These are phyloP conservation scores for Serendipita vermifera DNA, from an alignment of 768 basidiomycete genomes.

Conservation along the genomic window DNA sequence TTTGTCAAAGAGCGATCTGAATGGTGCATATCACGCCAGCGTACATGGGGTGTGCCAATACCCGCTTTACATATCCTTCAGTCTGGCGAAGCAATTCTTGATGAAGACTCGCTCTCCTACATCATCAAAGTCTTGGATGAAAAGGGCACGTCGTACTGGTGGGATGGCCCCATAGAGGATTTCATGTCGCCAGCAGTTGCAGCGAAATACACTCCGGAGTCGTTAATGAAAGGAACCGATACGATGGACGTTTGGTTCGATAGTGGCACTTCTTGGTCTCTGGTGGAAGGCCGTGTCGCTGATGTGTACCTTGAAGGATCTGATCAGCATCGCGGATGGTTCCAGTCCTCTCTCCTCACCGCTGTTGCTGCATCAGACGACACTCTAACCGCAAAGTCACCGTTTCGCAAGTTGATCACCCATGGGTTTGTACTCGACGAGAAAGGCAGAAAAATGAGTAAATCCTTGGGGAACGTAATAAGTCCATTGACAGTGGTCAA, in stretches of 20 bases:
- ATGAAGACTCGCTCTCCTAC: slow-evolving; percentile 49
- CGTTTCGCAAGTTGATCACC: slow-evolving; percentile 75
- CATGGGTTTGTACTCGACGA: slow-evolving; percentile 96
- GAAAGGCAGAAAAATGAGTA: slow-evolving; percentile 93
- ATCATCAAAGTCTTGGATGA: slow-evolving; percentile 61
- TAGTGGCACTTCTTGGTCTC: slow-evolving; percentile 88
- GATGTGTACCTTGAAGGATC: slow-evolving; percentile 91
- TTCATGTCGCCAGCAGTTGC: slow-evolving; percentile 57
- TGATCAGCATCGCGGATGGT: slow-evolving; percentile 98
- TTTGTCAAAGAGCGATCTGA: slow-evolving; percentile 83
- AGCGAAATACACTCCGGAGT: slow-evolving; percentile 22
- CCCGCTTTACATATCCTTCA: slow-evolving; percentile 63
- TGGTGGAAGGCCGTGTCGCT: slow-evolving; percentile 40
- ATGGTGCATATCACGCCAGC: slow-evolving; percentile 98
- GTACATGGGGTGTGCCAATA: slow-evolving; percentile 96
- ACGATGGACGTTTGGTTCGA: slow-evolving; percentile 99
- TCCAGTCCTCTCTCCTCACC: slow-evolving; percentile 89
- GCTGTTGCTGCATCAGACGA: slow-evolving; percentile 37
- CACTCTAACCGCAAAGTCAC: slow-evolving; percentile 27
- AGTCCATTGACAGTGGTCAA: slow-evolving; percentile 70
- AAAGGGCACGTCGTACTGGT: slow-evolving; percentile 80
- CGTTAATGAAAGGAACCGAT: slow-evolving; percentile 72
- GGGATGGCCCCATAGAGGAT: slow-evolving; percentile 70
- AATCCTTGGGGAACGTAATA: slow-evolving; percentile 83
- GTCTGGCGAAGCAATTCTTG: slow-evolving; percentile 53